Percentiles rank a stretch among this genome's conserved stretches.
Conservation (phyloP, 306 rosid species). For the Delonix regia region DNA sequence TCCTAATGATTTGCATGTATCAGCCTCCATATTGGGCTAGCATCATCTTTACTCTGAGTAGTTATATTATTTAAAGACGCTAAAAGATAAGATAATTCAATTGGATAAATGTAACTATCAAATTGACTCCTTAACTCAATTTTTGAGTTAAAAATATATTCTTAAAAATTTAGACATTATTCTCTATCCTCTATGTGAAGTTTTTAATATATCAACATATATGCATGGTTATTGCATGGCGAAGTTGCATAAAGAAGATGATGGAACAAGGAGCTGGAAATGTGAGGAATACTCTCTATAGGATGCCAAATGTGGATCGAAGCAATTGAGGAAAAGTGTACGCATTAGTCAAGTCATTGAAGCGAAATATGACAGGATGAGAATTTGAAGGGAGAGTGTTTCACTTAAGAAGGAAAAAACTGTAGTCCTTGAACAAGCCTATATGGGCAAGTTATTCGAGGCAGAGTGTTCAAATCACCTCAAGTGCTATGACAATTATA, state of each 20-base stretch:
- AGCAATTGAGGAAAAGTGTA: constrained; percentile 33
- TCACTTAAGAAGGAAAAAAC: constrained; percentile 4
- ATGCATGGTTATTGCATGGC: constrained; percentile 38
- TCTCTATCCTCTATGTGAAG: too few relatives aligned
- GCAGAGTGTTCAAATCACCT: constrained; percentile 11
- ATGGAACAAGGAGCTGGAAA: constrained; percentile 37
- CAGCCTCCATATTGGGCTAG: too few relatives aligned
- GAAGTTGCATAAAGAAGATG: constrained; percentile 25
- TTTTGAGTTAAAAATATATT: too few relatives aligned
- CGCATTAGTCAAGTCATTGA: constrained; percentile 34
- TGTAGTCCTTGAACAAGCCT: not conserved
- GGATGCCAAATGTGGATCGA: constrained; percentile 9
- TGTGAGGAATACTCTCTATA: constrained; percentile 39
- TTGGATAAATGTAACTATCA: too few relatives aligned
- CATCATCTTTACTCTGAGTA: too few relatives aligned
- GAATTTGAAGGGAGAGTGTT: constrained; percentile 4
- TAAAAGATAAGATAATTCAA: too few relatives aligned
- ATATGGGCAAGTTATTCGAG: not conserved
- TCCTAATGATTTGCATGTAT: too few relatives aligned
- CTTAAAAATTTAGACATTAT: too few relatives aligned
- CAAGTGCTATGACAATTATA: not conserved
- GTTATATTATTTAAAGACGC: too few relatives aligned
- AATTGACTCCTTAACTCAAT: too few relatives aligned
- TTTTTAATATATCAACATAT: not conserved
- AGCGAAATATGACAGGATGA: constrained; percentile 33